Evolutionary conservation across 1,284 basidiomycete species (phyloP).

Genomic region (Cystobasidium sp.): DNA sequence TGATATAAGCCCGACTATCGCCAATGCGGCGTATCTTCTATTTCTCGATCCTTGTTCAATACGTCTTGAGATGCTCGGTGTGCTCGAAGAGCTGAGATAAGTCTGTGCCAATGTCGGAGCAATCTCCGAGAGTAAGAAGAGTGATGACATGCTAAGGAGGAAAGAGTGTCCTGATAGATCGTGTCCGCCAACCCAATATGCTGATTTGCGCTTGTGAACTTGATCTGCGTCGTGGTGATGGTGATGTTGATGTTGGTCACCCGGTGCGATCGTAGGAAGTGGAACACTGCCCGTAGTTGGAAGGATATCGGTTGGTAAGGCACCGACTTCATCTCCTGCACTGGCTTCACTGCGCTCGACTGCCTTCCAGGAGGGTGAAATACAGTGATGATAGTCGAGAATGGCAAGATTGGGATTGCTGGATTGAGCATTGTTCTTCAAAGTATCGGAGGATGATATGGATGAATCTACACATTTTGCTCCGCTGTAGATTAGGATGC

Average conservation of each 20-base stretch:
- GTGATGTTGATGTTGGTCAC: background rate
- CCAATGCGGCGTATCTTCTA: slow-evolving; percentile 27
- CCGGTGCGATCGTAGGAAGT: background rate
- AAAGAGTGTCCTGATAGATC: slow-evolving; percentile 95
- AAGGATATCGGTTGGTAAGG: background rate
- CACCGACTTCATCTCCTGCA: slow-evolving; percentile 8
- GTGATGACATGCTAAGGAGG: slow-evolving; percentile 78
- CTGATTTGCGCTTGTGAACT: slow-evolving; percentile 15
- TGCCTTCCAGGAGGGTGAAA: slow-evolving; percentile 24
- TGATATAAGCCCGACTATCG: slow-evolving; percentile 63
- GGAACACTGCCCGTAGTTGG: slow-evolving; percentile 1
- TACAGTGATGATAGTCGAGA: slow-evolving; percentile 37
- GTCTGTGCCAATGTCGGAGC: slow-evolving; percentile 55
- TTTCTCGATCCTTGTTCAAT: slow-evolving; percentile 22
- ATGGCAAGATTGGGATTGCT: slow-evolving; percentile 30
- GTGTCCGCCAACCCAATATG: slow-evolving; percentile 70
- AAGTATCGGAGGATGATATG: slow-evolving; percentile 36
- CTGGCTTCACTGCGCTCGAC: background rate
- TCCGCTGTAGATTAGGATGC: slow-evolving; percentile 74
- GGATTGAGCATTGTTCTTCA: slow-evolving; percentile 29
- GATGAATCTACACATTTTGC: slow-evolving; percentile 70
- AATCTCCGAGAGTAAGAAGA: slow-evolving; percentile 80
- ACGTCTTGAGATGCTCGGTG: slow-evolving; percentile 5
- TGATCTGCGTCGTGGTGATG: background rate
- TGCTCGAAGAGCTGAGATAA: slow-evolving; percentile 11